These are phyloP conservation scores for Scedosporium minutisporum DNA, from an alignment of 2,329 filamentous ascomycete genomes.

Conservation along the genomic window DNA sequence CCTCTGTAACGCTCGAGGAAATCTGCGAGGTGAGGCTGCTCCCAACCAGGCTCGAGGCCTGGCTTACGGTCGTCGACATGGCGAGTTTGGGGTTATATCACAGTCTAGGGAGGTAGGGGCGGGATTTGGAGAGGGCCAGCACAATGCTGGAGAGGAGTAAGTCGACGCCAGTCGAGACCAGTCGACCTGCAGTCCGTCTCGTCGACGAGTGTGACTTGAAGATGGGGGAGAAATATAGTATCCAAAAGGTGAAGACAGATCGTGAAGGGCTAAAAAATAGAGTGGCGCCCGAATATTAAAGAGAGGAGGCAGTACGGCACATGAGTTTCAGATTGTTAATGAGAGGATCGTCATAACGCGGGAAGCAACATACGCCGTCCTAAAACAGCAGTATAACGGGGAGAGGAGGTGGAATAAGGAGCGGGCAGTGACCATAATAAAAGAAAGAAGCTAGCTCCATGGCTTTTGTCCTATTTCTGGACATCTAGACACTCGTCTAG, in stretches of 20 bases:
- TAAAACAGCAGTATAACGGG: background rate
- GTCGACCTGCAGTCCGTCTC: background rate
- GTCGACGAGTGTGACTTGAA: no score
- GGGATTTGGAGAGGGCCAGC: background rate
- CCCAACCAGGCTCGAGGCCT: background rate
- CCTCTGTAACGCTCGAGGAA: background rate
- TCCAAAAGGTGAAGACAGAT: background rate
- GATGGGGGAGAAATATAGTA: background rate
- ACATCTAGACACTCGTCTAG: background rate
- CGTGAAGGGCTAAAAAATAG: background rate
- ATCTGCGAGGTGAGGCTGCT: background rate
- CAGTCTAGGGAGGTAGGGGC: background rate
- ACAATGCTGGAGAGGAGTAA: background rate
- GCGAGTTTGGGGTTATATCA: background rate
- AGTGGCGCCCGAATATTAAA: background rate
- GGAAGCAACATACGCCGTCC: background rate
- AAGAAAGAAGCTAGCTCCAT: background rate
- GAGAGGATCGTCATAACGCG: background rate
- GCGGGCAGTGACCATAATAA: background rate
- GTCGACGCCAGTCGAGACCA: background rate
- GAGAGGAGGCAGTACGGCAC: background rate
- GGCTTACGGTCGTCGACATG: background rate
- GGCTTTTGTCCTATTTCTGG: background rate
- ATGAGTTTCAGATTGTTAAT: background rate
- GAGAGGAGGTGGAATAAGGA: background rate